Conservation (phyloP, 2,329 filamentous ascomycete genomes). For the Triangularia setosa region DNA sequence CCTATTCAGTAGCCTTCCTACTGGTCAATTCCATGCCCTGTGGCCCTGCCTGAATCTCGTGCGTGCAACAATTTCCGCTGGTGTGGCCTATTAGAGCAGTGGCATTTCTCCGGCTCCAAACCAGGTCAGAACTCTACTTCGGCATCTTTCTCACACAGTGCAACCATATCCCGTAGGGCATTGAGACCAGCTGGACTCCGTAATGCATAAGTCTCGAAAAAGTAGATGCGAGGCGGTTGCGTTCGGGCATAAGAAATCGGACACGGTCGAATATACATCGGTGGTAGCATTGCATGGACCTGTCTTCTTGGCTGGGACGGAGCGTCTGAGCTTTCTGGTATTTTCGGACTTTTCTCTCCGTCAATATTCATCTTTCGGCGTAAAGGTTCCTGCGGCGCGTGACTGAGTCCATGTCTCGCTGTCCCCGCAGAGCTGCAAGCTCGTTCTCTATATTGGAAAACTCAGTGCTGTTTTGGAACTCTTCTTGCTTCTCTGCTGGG, state of each 20-base stretch:
- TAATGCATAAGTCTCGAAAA: neutral
- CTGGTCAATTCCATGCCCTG: no score
- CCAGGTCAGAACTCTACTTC: conserved; percentile 4
- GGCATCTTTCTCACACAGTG: neutral
- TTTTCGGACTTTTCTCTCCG: neutral
- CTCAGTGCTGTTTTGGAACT: no score
- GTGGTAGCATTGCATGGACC: neutral
- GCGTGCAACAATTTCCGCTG: no score
- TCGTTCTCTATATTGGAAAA: conserved; percentile 1
- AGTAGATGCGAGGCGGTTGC: neutral
- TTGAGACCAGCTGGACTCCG: neutral
- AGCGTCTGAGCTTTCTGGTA: neutral
- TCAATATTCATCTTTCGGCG: neutral
- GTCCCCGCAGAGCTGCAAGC: neutral
- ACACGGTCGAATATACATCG: neutral
- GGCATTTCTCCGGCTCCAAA: conserved; percentile 3
- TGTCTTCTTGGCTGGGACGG: neutral
- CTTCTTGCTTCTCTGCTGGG: conserved; percentile 1
- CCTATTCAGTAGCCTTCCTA: no score
- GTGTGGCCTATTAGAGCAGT: neutral
- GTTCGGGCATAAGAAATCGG: neutral
- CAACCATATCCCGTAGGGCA: neutral
- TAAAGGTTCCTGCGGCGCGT: neutral
- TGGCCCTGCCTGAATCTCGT: no score
- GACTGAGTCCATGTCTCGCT: neutral